Base-by-base conservation (phyloP, 495 filamentous ascomycete species). In the Aspergillus taichungensis region DNA sequence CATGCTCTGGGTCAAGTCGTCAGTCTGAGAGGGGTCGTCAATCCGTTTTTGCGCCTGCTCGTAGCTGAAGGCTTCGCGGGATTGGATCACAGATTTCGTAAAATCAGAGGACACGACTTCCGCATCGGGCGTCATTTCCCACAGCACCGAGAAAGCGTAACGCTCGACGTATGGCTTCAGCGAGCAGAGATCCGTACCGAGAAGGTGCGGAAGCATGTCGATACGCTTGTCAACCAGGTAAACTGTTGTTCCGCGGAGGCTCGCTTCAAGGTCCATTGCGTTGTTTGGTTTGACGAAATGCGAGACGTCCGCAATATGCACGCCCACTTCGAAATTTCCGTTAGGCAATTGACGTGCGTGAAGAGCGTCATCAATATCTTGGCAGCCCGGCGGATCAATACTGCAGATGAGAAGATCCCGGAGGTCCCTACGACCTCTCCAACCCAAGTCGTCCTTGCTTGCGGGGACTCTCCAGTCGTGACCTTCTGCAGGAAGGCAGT, bases 151-250 rank as follows among this genome's bases (percentile, higher is more conserved):
- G 64, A 98, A 98, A 9, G 94, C 89, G 59, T 88, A 98, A 9
- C 94, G 88, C 62, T 97, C 92, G 27, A 98, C 88, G 57, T 96
- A 94, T 5, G 94, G 94, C 56, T 97, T 97, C 30, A 98, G 75
- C 8, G 92, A 98, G 68, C 92, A 98, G 3, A 98, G 72, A 51
- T 98, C 92, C 2, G 92, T 98, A 29, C 92, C 92, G 11, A 98
- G 77, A 18, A 98, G 79, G 76, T 85, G 87, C 12, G 94, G 94
- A 59, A 98, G 74, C 94, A 98, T 98, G 68, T 98, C 92, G 53
- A 98, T 97, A 52, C 92, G 89, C 69, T 97, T 98, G 66, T 98
- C 92, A 2, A 98, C 94, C 18, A 98, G 73, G 55, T 98, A 98
- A 28, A 98, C 92, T 0, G 94, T 97, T 3, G 92, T 97, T 48